Evolutionary conservation across 148 eudicot genomes (phyloP).

Genomic region (Amaranthus palmeri): DNA sequence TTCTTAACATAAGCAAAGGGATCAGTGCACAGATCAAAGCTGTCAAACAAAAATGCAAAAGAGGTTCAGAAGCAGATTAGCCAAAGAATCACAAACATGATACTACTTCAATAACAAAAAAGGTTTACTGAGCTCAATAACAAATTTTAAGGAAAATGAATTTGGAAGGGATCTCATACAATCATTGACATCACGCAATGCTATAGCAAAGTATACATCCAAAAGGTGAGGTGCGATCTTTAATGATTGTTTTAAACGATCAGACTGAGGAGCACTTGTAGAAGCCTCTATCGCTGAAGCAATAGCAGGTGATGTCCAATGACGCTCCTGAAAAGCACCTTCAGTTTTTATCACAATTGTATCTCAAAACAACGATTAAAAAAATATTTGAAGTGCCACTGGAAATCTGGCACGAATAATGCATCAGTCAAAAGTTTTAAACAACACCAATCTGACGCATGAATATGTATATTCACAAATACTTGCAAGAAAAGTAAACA

Average conservation of each 20-base stretch:
- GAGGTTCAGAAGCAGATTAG: constrained; percentile 13
- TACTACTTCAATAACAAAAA: background rate
- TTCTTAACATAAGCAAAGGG: constrained; percentile 81
- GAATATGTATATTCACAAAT: background rate
- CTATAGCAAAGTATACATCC: constrained; percentile 77
- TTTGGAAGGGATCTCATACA: constrained; percentile 38
- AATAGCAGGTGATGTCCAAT: constrained; percentile 87
- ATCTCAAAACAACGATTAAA: background rate
- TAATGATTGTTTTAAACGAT: constrained; percentile 71
- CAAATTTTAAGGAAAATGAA: background rate
- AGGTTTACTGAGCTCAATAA: background rate
- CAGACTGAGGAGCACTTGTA: constrained; percentile 54
- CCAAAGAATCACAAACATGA: constrained; percentile 1
- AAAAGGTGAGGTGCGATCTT: constrained; percentile 77
- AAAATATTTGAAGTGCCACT: background rate
- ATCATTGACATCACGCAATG: constrained; percentile 71
- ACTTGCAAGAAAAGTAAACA: background rate
- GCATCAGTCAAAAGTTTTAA: background rate
- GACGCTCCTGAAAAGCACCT: constrained; percentile 67
- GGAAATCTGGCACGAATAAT: background rate
- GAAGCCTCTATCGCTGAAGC: constrained; percentile 76
- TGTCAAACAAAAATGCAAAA: constrained; percentile 31
- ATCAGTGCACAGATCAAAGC: constrained; percentile 85
- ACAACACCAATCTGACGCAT: constrained; percentile 4
- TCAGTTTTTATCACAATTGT: constrained; percentile 14